Base-by-base conservation (phyloP, 139 green algal genomes). In the Protoeuglena noctilucae region DNA sequence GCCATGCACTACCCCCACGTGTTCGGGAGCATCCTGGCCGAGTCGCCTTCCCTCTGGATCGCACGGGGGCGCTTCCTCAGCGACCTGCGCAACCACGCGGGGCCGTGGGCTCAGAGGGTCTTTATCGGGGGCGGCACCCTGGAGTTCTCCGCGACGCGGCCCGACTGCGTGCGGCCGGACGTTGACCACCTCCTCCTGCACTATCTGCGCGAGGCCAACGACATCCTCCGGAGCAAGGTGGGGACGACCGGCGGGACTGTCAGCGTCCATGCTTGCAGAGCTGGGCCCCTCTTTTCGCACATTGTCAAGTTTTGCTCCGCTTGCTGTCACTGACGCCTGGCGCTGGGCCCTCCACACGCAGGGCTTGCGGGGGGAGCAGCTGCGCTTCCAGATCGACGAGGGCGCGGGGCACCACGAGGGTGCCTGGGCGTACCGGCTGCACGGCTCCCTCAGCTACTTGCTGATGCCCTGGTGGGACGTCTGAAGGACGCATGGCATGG, bases 101-200 rank as follows among this genome's bases (percentile, higher is more conserved):
- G 71, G 21, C 40, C 57, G n/a, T 59, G 76, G 53, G 67, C 71
- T 0, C 61, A 73, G 51, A 58, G 64, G 3, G 27, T 79, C 17
- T 75, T 68, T 51, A 53, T 79, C 49, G 71, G 64, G n/a, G 73
- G 61, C 28, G 71, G 71, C 54, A 76, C 67, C 1, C 21, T 24
- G 3, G 71, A 79, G 67, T 79, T n/a, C n/a, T n/a, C n/a, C n/a
- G n/a, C n/a, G n/a, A n/a, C n/a, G n/a, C n/a, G n/a, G n/a, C n/a
- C n/a, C n/a, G n/a, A n/a, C n/a, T n/a, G n/a, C n/a, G n/a, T n/a
- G n/a, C n/a, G n/a, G n/a, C n/a, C n/a, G n/a, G n/a, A n/a, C n/a
- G n/a, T n/a, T n/a, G n/a, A n/a, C n/a, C n/a, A n/a, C n/a, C n/a
- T n/a, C n/a, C n/a, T n/a, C n/a, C n/a, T n/a, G n/a, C n/a, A n/a